A percentile compares a stretch with the other conserved stretches of the same genome.
Evolutionary conservation across 2,329 filamentous ascomycete genomes (phyloP).

Genomic region (Fusarium oligoseptatum): DNA sequence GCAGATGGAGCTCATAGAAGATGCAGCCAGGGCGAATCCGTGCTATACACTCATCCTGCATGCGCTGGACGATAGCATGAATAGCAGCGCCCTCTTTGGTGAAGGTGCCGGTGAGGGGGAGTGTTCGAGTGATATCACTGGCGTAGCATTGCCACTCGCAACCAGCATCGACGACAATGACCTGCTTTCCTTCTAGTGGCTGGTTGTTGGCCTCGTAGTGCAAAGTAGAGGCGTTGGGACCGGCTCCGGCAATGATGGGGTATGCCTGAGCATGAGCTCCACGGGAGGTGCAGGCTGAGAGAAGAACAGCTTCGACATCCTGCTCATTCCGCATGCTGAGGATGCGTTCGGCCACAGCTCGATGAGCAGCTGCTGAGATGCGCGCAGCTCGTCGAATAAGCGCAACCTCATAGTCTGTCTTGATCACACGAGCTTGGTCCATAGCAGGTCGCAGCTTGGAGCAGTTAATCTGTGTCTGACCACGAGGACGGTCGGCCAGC

Average conservation of each 20-base stretch:
- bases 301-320: constrained; percentile 84
- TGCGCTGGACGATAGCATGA: constrained; percentile 81
- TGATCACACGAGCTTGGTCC: constrained; percentile 83
- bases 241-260: constrained; percentile 87
- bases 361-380: constrained; percentile 83
- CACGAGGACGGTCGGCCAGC: constrained; percentile 54
- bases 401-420: constrained; percentile 87
- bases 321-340: constrained; percentile 79
- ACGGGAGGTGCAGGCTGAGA: constrained; percentile 76
- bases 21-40: constrained; percentile 76
- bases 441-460: constrained; percentile 76
- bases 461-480: constrained; percentile 60
- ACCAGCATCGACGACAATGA: constrained; percentile 88
- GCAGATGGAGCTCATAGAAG: constrained; percentile 79
- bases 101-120: constrained; percentile 81
- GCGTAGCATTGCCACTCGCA: constrained; percentile 89
- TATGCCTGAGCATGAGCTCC: constrained; percentile 87
- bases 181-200: constrained; percentile 75
- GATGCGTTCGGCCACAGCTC: constrained; percentile 75
- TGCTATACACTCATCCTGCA: constrained; percentile 83
- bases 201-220: constrained; percentile 90
- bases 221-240: constrained; percentile 84
- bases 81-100: constrained; percentile 77
- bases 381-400: constrained; percentile 85
- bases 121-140: constrained; percentile 89